Base-by-base conservation (phyloP, 2,329 filamentous ascomycete species). In the Fusarium bulbicola region DNA sequence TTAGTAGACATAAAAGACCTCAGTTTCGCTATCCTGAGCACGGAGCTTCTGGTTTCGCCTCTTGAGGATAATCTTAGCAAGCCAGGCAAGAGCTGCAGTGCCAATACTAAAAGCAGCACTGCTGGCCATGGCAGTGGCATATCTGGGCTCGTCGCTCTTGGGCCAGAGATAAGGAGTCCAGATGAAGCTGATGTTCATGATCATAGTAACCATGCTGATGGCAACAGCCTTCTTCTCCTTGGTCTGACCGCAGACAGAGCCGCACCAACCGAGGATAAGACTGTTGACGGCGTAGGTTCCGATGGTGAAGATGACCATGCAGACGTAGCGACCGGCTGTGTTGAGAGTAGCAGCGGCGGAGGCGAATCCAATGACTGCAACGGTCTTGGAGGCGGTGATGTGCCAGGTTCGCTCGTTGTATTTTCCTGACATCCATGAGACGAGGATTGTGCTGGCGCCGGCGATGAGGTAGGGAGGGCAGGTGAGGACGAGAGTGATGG, bases 331-430 rank as follows among this genome's bases (percentile, higher is more conserved):
- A 7, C 73, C 76, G 1, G 73, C 73, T 1, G 63, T 73, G 46
- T 74, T 73, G 24, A 73, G 43, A 43, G 68, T 83, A 56, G 63
- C 79, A 32, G 62, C 81, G 46, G 63, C 77, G 30, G 60, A 68
- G 3, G 49, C 70, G 26, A 78, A 78, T 2, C 76, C 76, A 5
- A 73, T 32, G 5, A 86, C 80, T 1, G 84, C 85, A 7, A 84
- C 73, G 5, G 79, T 45, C 62, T 86, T 86, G 13, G 82, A 82
- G 12, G 80, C 75, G 3, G 84, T 85, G 50, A 85, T 85, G 61
- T 87, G 85, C 84, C 82, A 86, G 0, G 84, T 86, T 24, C 84
- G 81, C 67, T 86, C 85, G 61, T 86, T 84, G 73, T 83, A 81
- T 7, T 80, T 80, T 1, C 85, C 87, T 0, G 85, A 86, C 15